Conservation (phyloP, 1,139 yeast genomes). For the Candida sojae region DNA sequence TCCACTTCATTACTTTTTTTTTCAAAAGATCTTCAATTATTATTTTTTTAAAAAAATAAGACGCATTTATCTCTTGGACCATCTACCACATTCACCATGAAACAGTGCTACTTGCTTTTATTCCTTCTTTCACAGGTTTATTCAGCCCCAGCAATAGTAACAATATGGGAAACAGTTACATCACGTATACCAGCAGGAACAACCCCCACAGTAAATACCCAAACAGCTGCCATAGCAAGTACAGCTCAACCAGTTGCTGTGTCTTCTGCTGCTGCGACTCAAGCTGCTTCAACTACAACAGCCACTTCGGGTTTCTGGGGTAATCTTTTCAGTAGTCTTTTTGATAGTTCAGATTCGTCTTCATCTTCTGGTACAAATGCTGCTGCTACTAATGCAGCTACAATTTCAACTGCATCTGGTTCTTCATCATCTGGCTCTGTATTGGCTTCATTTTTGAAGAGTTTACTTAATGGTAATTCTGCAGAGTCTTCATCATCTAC, state of each 20-base stretch:
- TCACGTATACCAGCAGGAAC: conserved; percentile 17
- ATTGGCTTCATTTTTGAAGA: conserved; percentile 3
- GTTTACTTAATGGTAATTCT: background rate
- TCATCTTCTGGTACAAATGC: conserved; percentile 1
- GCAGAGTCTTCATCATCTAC: conserved; percentile 5
- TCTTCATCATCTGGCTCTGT: conserved; percentile 6
- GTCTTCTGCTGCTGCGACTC: conserved; percentile 8
- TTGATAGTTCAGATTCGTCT: conserved; percentile 3
- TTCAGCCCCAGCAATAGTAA: conserved; percentile 29
- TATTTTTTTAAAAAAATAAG: background rate
- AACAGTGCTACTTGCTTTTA: background rate
- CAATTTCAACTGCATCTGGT: conserved; percentile 10
- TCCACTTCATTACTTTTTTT: background rate
- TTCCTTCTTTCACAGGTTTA: conserved; percentile 1
- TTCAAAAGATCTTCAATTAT: background rate
- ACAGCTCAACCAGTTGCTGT: conserved; percentile 9
- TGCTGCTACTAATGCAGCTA: conserved; percentile 3
- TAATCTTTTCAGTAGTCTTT: conserved; percentile 4
- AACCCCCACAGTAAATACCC: conserved; percentile 9
- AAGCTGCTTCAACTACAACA: conserved; percentile 9
- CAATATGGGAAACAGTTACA: conserved; percentile 28
- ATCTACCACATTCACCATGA: background rate
- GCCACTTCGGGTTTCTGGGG: conserved; percentile 7
- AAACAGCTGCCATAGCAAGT: conserved; percentile 13
- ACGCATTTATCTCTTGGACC: too few relatives aligned